A percentile compares a stretch with the other conserved stretches of the same genome.
phyloP scores from a whole-genome alignment of 2,329 filamentous ascomycete genomes.

The Fusarium penzigii region DNA sequence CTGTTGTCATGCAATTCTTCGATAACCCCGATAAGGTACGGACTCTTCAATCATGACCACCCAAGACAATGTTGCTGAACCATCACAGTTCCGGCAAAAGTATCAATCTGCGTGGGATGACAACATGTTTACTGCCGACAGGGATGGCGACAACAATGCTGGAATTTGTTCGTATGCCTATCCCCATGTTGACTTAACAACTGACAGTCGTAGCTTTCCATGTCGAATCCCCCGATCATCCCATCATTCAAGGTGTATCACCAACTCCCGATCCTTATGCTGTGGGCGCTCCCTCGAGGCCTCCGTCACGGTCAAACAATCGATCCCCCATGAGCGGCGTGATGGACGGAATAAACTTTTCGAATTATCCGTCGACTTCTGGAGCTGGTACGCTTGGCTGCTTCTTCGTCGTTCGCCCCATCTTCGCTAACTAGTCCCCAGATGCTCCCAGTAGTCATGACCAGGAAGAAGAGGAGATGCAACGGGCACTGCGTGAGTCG shows the following conservation, averaged over 20 bases:
- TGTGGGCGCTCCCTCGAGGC: constrained; percentile 55
- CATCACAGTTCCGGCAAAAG: constrained; percentile 45
- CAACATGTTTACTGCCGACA: constrained; percentile 50
- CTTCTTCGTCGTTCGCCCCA: neutral
- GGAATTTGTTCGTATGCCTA: constrained; percentile 44
- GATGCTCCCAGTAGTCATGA: constrained; percentile 38
- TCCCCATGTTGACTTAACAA: constrained; percentile 3
- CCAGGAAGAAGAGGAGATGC: constrained; percentile 57
- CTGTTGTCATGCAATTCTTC: constrained; percentile 54
- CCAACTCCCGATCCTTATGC: constrained; percentile 43
- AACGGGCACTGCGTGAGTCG: constrained; percentile 58
- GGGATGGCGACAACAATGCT: constrained; percentile 50
- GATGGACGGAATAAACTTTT: constrained; percentile 44
- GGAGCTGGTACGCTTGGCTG: neutral
- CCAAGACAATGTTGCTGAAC: constrained; percentile 14
- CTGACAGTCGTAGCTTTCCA: constrained; percentile 50
- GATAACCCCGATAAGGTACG: constrained; percentile 45
- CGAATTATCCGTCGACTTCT: neutral
- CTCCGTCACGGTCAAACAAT: constrained; percentile 61
- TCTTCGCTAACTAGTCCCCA: constrained; percentile 31
- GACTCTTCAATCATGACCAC: neutral
- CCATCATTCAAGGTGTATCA: constrained; percentile 45
- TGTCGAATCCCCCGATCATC: constrained; percentile 52
- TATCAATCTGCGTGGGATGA: constrained; percentile 57
- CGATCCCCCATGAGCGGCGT: constrained; percentile 57